Evolutionary conservation across 176 grass and related monocot species (phyloP).

Genomic region (Alloteropsis semialata): DNA sequence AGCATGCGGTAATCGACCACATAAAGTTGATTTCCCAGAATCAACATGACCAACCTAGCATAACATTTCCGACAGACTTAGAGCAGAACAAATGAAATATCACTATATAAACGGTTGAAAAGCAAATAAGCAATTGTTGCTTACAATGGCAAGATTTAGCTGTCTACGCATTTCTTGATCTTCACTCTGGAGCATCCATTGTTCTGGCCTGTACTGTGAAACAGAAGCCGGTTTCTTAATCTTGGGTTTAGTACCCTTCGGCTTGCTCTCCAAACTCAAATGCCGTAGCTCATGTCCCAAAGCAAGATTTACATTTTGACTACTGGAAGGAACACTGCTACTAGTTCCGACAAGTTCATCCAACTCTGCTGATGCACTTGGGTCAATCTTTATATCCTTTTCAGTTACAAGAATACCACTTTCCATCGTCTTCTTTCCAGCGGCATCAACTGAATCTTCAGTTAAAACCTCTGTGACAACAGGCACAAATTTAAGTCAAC

Average conservation of each 20-base stretch:
- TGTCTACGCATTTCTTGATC: conserved; percentile 52
- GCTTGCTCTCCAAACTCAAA: conserved; percentile 63
- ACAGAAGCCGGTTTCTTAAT: conserved; percentile 41
- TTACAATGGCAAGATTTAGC: conserved; percentile 91
- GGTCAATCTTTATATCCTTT: conserved; percentile 9
- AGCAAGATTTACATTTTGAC: conserved; percentile 29
- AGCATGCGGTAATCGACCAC: conserved; percentile 65
- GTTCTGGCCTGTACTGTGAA: conserved; percentile 74
- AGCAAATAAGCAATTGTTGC: not conserved
- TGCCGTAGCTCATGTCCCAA: conserved; percentile 46
- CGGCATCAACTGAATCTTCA: conserved; percentile 30
- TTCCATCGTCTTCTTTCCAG: conserved; percentile 25
- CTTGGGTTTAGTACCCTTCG: conserved; percentile 37
- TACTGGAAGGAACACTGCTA: conserved; percentile 16
- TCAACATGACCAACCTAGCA: conserved; percentile 91
- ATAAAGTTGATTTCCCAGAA: conserved; percentile 94
- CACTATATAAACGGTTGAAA: not conserved
- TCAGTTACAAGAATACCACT: conserved; percentile 21
- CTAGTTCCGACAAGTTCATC: conserved; percentile 19
- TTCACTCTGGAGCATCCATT: conserved; percentile 68
- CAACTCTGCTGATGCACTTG: conserved; percentile 13
- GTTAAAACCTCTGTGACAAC: conserved; percentile 28
- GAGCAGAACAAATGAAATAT: conserved; percentile 11
- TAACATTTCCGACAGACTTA: conserved; percentile 1
- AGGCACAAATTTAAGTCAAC: conserved; percentile 34